Evolutionary conservation across 345 rosid species (phyloP), one percentile per base, ranked within the genome.

Genomic region (Bruguiera parviflora): DNA sequence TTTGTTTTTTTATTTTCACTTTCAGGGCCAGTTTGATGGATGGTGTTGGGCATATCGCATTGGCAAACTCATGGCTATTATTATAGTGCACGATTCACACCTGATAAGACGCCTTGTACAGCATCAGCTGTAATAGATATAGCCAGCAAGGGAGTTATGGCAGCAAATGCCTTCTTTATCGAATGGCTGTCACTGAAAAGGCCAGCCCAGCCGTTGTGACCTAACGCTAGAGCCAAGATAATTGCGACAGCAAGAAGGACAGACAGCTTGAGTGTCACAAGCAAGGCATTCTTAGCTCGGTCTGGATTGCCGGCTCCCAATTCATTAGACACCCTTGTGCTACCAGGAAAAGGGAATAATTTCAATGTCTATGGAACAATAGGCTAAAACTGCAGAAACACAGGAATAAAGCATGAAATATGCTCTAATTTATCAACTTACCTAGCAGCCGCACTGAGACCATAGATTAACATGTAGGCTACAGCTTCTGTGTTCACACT

Each of bases 381-480:
- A 7, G 13, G 27, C 3, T 10, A 0, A 18, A 64, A 5, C 15
- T 55, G n/a, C 32, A 27, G n/a, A 29, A 53, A 68, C n/a, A 24
- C 18, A 13, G 18, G 6, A 37, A 28, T 39, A n/a, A 63, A 13
- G 18, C 11, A 63, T 20, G 52, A 32, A 9, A 63, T 43, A 22
- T 21, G 52, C 29, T 32, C 28, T 20, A 51, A 13, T 13, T 27
- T 19, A 7, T 3, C 37, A 63, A 5, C 52, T 65, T 53, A 92
- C 98, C 98, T 90, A 61, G 87, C 92, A 27, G 92, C 89, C 35
- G 96, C 92, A 71, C 92, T 84, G 3, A 94, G 85, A 15, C 98
- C 97, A 9, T 83, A 86, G 18, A 83, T 78, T 46, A 85, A 75
- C 91, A 88, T 87, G 82, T 73, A 91, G 51, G 92, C 81, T 52